Evolutionary conservation across 345 rosid genomes (phyloP), one percentile per base, ranked within the genome.

Genomic region (Psidium friedrichsthalianum): DNA sequence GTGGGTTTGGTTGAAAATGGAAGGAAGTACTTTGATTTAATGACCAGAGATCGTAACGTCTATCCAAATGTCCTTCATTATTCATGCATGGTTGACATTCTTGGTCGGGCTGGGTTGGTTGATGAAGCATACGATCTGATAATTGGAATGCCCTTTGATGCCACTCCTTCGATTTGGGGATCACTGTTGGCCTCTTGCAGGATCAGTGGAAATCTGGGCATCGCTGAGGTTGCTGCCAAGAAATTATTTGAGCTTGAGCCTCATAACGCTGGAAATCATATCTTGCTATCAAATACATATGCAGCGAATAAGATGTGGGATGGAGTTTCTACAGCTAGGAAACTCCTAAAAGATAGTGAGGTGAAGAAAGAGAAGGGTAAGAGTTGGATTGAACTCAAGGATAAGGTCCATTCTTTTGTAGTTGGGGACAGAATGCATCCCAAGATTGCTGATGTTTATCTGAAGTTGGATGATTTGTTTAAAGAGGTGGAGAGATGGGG

Each of bases 11-110:
- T 95, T 24, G 91, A 94, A 83, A 90, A 89, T 89, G 98, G 95
- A 36, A 82, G 86, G 85, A 92, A 74, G 32, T 88, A 94, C 83
- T 96, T 96, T 51, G 84, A 88, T 58, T 90, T 93, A 84, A 96
- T 96, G 99, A 86, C 51, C 51, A 91, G 51, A 54, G 88, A 88
- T 42, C 94, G 92, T 74, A 86, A 87, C 24, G 11, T 97, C 51
- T 83, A 85, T 3, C 96, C 93, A n/a, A 93, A 90, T 84, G 93
- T 88, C 84, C 84, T 93, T 88, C 98, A 96, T 85, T 95, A 93
- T 87, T 94, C 98, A 1, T 98, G 99, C 88, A 93, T 96, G 98
- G 94, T 94, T 86, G 99, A 97, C 91, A 88, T 94, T 87, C 93
- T 96, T 82, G 92, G 94, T 57, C 89, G 96, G 11, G 94, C 94